Evolutionary conservation across 345 rosid species (phyloP), one percentile per base, ranked within the genome.

Genomic region (Acer saccharum): DNA sequence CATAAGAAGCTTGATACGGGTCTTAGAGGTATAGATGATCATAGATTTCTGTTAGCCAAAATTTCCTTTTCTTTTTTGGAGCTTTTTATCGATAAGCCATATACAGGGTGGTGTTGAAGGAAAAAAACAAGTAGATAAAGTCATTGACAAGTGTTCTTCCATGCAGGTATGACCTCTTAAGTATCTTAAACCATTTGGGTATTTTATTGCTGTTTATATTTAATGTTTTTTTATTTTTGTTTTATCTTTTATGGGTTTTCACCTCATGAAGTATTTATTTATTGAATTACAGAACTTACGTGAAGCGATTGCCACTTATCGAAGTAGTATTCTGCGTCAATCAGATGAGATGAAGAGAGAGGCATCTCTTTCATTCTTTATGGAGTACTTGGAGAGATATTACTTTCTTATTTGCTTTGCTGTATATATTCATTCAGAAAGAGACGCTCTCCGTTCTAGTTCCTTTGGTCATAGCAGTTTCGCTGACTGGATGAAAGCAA

Each of bases 341-440:
- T 90, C 97, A 17, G 99, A 96, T 90, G 99, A 96, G 87, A 92
- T 89, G 98, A 93, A 92, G 92, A 92, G 98, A 84, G 98, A 89
- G 86, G 92, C 97, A 43, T 91, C 87, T 54, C 98, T 96, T 84
- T 96, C 97, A 21, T 90, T 91, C 86, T 96, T 96, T 78, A 90
- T 93, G 72, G 99, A 96, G 89, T 96, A 96, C 85, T 86, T 96
- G 88, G 98, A 96, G 85, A 90, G 99, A 92, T 96, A 96, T 77
- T 96, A 96, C 87, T 96, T 89, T 84, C 97, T 96, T 76, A 92
- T 96, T 85, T 96, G 99, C 86, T 96, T 96, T 87, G 88, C 99
- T 69, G 98, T 96, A 39, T 92, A 92, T 79, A 83, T 96, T 84
- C 97, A 96, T 86, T 91, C 99, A n/a, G 98, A 93, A 82, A 89